Base-by-base conservation (phyloP, 371 early-diverging fungal genomes). In the Chytridium lagenaria region DNA sequence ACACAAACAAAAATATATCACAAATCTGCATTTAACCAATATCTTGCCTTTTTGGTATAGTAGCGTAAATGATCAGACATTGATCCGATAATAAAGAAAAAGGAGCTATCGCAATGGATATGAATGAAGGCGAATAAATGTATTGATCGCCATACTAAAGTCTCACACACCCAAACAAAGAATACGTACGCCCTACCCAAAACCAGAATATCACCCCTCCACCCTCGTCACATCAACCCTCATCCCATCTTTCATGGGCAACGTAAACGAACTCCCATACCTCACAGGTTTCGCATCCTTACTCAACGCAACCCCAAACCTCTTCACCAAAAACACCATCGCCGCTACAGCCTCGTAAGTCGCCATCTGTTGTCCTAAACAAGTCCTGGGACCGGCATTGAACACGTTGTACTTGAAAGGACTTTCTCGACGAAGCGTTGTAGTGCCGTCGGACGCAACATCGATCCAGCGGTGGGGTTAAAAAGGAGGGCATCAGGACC, bases 401-500 rank as follows among this genome's bases (percentile, higher is more conserved):
- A 67, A 67, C 16, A 37, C 67, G 26, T 19, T 19, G 19, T 10
- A 64, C 34, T 64, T 39, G 40, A 15, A 64, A 3, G 34, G 64
- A 19, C 30, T 12, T 34, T 34, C 57, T 5, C 57, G 57, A 16
- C 57, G 10, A 30, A 67, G 40, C 3, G 37, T 37, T 16, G 34
- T 19, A 3, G 19, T 31, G 37, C 30, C 63, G 36, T 37, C 68
- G 30, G 49, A 2, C 38, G 5, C 71, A 40, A 67, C 44, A 30
- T 39, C 37, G 23, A 74, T 7, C 90, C 90, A 90, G 66, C 90
- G 78, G 33, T 85, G 85, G 3, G 90, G 90, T 19, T 80, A 59
- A 89, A 90, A 30, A 80, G 79, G 22, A 61, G 76, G 0, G 84
- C 87, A 50, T 90, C 89, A 1, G 68, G 69, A 12, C 90, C 90